These are phyloP conservation scores for Pyrrhoderma noxium DNA, from an alignment of 1,284 basidiomycete genomes.

Conservation along the genomic window DNA sequence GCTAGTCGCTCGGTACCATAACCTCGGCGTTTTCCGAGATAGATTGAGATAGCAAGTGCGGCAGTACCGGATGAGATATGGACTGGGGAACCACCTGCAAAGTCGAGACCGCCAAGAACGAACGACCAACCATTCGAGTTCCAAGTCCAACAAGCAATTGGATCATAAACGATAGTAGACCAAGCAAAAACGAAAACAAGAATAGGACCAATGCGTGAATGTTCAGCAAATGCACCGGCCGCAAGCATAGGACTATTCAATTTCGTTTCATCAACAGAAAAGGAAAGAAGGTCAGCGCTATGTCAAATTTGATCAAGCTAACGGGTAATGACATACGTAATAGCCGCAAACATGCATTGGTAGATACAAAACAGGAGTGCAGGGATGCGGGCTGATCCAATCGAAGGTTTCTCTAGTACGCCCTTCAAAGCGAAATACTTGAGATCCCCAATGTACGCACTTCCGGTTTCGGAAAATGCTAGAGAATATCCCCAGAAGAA, in stretches of 20 bases:
- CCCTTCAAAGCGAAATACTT: slow-evolving; percentile 81
- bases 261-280: background rate
- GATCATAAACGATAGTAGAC: slow-evolving; percentile 91
- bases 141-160: slow-evolving; percentile 95
- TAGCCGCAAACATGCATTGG: slow-evolving; percentile 85
- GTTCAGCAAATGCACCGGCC: slow-evolving; percentile 91
- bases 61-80: slow-evolving; percentile 91
- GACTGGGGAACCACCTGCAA: slow-evolving; percentile 91
- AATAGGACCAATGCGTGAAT: slow-evolving; percentile 79
- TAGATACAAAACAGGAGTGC: slow-evolving; percentile 84
- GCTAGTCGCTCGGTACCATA: slow-evolving; percentile 90
- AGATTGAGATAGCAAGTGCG: slow-evolving; percentile 86
- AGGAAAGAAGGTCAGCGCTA: background rate
- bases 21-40: slow-evolving; percentile 85
- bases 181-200: slow-evolving; percentile 88
- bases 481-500: slow-evolving; percentile 73
- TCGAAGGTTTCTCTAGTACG: slow-evolving; percentile 73
- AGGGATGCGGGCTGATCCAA: slow-evolving; percentile 68
- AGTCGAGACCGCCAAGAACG: slow-evolving; percentile 77
- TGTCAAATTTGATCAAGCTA: too few relatives aligned
- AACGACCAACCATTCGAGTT: slow-evolving; percentile 83
- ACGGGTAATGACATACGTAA: slow-evolving; percentile 69
- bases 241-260: slow-evolving; percentile 67
- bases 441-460: slow-evolving; percentile 55
- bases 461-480: slow-evolving; percentile 61